phyloP scores from a whole-genome alignment of 352 stramenopile species.

The Globisporangium megalacanthum region DNA sequence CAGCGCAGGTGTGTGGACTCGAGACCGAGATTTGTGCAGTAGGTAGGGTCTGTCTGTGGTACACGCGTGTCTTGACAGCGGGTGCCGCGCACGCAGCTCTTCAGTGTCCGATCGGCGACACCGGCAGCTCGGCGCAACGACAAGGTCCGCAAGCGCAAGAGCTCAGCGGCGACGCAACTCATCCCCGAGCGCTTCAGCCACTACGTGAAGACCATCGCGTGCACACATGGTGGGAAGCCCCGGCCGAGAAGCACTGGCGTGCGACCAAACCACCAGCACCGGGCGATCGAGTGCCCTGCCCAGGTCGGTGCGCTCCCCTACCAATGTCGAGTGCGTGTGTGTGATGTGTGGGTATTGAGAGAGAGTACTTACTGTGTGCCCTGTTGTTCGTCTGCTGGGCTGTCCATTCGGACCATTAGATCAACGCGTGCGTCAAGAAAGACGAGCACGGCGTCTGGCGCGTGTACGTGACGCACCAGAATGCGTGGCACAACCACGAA shows the following conservation, averaged over 20 bases:
- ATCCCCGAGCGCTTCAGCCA: conserved; percentile 24
- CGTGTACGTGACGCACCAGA: conserved; percentile 28
- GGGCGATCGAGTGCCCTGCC: conserved; percentile 25
- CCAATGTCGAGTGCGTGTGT: too few species aligned
- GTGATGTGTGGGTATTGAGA: too few species aligned
- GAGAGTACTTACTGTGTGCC: too few species aligned
- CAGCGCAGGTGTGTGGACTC: conserved; percentile 13
- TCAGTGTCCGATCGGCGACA: conserved; percentile 26
- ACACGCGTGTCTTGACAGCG: too few species aligned
- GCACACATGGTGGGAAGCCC: conserved; percentile 27
- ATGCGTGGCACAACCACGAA: conserved; percentile 33
- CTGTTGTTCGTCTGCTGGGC: background rate
- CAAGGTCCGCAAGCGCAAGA: conserved; percentile 20
- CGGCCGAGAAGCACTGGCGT: conserved; percentile 18
- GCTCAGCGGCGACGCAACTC: conserved; percentile 6
- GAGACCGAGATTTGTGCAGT: background rate
- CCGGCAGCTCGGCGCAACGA: conserved; percentile 20
- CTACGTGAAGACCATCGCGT: conserved; percentile 33
- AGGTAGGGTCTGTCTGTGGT: too few species aligned
- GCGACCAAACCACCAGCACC: conserved; percentile 22
- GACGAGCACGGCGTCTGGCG: conserved; percentile 15
- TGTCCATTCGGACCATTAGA: conserved; percentile 12
- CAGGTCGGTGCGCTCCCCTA: too few species aligned
- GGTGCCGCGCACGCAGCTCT: conserved; percentile 15
- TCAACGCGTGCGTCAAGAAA: conserved; percentile 35